Evolutionary conservation across 2,329 filamentous ascomycete species (phyloP).

Genomic region (Sporothrix variecibatus): DNA sequence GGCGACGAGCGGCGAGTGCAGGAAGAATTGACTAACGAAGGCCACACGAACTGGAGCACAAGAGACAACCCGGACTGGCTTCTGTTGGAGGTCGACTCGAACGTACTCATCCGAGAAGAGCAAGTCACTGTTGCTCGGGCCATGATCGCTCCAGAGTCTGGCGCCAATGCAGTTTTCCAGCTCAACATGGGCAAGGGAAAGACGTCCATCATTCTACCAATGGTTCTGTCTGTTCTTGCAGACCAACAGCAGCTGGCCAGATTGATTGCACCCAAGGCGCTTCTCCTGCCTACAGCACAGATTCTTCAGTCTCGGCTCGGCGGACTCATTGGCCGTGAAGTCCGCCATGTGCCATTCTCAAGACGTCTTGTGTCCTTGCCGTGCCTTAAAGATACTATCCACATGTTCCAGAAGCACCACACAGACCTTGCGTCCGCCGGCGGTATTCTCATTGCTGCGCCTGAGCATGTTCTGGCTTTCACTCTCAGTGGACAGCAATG

Average conservation of each 20-base stretch:
- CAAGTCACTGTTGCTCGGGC: constrained; percentile 64
- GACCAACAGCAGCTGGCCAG: constrained; percentile 51
- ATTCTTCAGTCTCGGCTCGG: constrained; percentile 57
- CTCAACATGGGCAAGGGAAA: constrained; percentile 70
- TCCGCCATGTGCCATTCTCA: constrained; percentile 61
- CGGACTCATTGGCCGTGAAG: constrained; percentile 53
- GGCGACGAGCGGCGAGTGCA: constrained; percentile 36
- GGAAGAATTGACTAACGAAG: constrained; percentile 50
- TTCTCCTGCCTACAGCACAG: constrained; percentile 60
- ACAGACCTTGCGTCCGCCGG: constrained; percentile 43
- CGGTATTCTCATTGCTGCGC: constrained; percentile 61
- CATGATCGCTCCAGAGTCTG: constrained; percentile 57
- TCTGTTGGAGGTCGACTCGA: constrained; percentile 65
- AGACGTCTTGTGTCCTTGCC: constrained; percentile 46
- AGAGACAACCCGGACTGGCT: constrained; percentile 62
- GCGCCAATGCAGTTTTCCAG: constrained; percentile 61
- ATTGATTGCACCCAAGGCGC: constrained; percentile 57
- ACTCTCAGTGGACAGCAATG: constrained; percentile 62
- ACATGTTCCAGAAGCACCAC: constrained; percentile 37
- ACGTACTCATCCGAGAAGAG: constrained; percentile 61
- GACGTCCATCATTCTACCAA: constrained; percentile 58
- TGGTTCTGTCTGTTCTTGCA: constrained; percentile 50
- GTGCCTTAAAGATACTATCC: constrained; percentile 41
- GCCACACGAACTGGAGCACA: constrained; percentile 61
- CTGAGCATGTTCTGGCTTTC: constrained; percentile 67